These are phyloP conservation scores for Neophaeococcomyces aloes DNA, from an alignment of 2,329 filamentous ascomycete species.

Conservation along the genomic window DNA sequence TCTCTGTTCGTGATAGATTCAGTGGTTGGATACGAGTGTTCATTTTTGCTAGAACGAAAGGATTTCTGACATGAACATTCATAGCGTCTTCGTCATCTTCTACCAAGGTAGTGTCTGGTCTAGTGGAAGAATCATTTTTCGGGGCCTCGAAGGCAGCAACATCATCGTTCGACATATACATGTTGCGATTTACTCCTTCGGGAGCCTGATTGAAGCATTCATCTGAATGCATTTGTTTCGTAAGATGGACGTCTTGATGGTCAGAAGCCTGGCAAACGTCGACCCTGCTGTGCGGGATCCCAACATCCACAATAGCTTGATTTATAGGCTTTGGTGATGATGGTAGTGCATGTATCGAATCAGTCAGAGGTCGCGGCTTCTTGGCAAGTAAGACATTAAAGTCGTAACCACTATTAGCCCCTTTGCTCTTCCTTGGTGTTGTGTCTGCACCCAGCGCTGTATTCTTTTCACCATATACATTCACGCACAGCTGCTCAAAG, in stretches of 20 bases:
- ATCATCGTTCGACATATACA: slow-evolving; percentile 1
- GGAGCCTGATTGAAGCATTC: too few relatives aligned
- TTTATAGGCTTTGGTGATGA: too few relatives aligned
- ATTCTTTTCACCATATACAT: slow-evolving; percentile 26
- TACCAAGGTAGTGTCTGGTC: background rate
- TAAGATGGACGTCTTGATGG: too few relatives aligned
- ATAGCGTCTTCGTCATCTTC: slow-evolving; percentile 11
- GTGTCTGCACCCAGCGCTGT: slow-evolving; percentile 13
- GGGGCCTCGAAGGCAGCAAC: slow-evolving; percentile 5
- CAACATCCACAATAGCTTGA: too few relatives aligned
- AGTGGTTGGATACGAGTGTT: slow-evolving; percentile 14
- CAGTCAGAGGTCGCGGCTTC: slow-evolving; percentile 5
- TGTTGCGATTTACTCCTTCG: slow-evolving; percentile 4
- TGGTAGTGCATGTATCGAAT: background rate
- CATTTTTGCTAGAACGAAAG: slow-evolving; percentile 29
- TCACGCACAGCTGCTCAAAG: slow-evolving; percentile 36
- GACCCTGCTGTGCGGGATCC: too few relatives aligned
- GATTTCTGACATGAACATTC: slow-evolving; percentile 24
- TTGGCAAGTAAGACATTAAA: slow-evolving; percentile 21
- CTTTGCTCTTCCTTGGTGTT: slow-evolving; percentile 13
- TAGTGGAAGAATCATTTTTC: background rate
- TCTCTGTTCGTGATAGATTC: slow-evolving; percentile 10
- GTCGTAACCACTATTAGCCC: background rate
- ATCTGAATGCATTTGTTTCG: too few relatives aligned
- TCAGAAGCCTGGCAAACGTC: too few relatives aligned